phyloP scores from a whole-genome alignment of 331 rosid genomes.

The Pyracantha coccinea region DNA sequence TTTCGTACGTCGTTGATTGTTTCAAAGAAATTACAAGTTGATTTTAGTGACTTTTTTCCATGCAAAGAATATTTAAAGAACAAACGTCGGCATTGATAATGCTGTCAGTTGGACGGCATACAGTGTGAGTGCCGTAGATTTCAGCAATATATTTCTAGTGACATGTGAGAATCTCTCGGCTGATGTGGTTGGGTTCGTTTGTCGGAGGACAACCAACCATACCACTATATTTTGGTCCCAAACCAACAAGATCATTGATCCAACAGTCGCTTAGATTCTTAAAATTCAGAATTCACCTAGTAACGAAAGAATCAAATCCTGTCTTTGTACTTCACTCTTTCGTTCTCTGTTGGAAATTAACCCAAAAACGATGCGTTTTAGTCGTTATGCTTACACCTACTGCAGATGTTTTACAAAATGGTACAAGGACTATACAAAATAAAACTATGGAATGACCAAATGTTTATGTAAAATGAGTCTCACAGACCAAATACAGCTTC shows the following conservation, averaged over 20 bases:
- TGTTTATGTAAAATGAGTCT: constrained; percentile 27
- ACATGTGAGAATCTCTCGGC: background rate
- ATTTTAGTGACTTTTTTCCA: too few relatives aligned
- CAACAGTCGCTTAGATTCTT: background rate
- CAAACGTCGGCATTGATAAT: too few relatives aligned
- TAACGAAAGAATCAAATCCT: too few relatives aligned
- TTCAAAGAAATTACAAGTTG: too few relatives aligned
- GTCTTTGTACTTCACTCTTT: background rate
- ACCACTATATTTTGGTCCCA: background rate
- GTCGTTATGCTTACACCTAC: background rate
- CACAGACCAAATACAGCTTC: constrained; percentile 57
- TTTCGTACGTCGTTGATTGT: too few relatives aligned
- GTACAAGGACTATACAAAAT: background rate
- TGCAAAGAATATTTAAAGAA: too few relatives aligned
- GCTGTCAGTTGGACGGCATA: too few relatives aligned
- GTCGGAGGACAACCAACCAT: background rate
- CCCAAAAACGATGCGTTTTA: background rate
- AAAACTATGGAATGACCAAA: too few relatives aligned
- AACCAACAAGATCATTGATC: background rate
- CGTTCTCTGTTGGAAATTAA: background rate
- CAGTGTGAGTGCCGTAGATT: fast-evolving
- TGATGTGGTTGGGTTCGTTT: background rate
- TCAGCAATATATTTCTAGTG: background rate
- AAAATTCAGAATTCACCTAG: background rate
- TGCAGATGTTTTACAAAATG: background rate